phyloP scores from a whole-genome alignment of 768 basidiomycete species.

The Lactarius deliciosus region DNA sequence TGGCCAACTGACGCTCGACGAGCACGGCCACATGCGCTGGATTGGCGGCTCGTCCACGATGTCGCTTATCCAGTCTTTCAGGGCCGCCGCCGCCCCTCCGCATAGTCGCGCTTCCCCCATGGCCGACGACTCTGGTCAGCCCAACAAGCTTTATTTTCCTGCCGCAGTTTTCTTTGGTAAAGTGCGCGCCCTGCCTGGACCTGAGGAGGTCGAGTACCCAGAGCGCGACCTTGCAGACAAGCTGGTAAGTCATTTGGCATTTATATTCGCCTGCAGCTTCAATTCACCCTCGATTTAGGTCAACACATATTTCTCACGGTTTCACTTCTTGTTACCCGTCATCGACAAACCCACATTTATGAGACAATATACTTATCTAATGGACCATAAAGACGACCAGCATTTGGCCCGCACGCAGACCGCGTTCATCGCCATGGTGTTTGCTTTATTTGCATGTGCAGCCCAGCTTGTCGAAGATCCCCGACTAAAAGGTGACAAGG shows the following conservation, averaged over 20 bases:
- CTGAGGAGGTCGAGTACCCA: constrained; percentile 87
- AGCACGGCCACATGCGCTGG: constrained; percentile 89
- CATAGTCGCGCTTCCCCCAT: constrained; percentile 77
- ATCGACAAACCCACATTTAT: constrained; percentile 85
- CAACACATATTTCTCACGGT: constrained; percentile 80
- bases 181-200: constrained; percentile 73
- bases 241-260: constrained; percentile 53
- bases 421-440: constrained; percentile 77
- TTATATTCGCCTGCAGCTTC: constrained; percentile 22
- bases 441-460: constrained; percentile 89
- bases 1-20: constrained; percentile 84
- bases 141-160: constrained; percentile 87
- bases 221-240: constrained; percentile 84
- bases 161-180: constrained; percentile 86
- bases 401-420: constrained; percentile 57
- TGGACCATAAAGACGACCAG: constrained; percentile 63
- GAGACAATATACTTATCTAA: constrained; percentile 64
- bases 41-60: constrained; percentile 90
- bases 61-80: constrained; percentile 89
- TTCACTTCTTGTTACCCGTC: constrained; percentile 87
- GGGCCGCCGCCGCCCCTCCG: constrained; percentile 68
- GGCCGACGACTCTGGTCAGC: constrained; percentile 79
- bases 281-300: constrained; percentile 50
- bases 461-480: constrained; percentile 76
- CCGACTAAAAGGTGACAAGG: constrained; percentile 57